A percentile compares a stretch with the other conserved stretches of the same genome.
Evolutionary conservation across 139 green algal genomes (phyloP).

Genomic region (Chlorella ohadii): DNA sequence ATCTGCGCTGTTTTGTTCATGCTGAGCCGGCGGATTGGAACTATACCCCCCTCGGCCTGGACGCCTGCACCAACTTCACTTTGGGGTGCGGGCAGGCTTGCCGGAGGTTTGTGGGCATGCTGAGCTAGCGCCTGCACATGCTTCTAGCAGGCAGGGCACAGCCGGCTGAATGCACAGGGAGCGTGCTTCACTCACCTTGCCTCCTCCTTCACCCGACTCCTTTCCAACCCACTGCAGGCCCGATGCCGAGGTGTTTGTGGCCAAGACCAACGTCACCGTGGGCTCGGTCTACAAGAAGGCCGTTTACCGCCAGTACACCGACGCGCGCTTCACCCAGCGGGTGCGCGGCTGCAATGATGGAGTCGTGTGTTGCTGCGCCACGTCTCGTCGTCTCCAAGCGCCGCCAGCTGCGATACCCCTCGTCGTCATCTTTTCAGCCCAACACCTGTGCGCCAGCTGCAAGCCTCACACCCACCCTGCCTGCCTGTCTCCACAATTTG

Average conservation of each 20-base stretch:
- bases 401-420: too few species aligned
- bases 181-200: too few species aligned
- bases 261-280: constrained; percentile 29
- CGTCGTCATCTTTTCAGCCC: too few species aligned
- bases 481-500: neutral
- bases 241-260: constrained; percentile 33
- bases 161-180: too few species aligned
- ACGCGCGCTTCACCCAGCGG: constrained; percentile 42
- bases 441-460: too few species aligned
- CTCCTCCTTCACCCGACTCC: too few species aligned
- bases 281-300: constrained; percentile 50
- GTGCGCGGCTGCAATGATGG: neutral
- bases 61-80: constrained; percentile 28
- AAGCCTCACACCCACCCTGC: too few species aligned
- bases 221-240: too few species aligned
- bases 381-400: too few species aligned
- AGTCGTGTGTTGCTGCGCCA: too few species aligned
- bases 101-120: constrained; percentile 52
- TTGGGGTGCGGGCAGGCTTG: neutral
- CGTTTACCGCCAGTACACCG: constrained; percentile 57
- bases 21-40: constrained; percentile 56
- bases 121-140: too few species aligned
- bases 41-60: constrained; percentile 46
- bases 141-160: too few species aligned
- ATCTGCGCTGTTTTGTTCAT: constrained; percentile 49